phyloP scores from a whole-genome alignment of 2,329 filamentous ascomycete species.

The Penicillium fuscoglaucum region DNA sequence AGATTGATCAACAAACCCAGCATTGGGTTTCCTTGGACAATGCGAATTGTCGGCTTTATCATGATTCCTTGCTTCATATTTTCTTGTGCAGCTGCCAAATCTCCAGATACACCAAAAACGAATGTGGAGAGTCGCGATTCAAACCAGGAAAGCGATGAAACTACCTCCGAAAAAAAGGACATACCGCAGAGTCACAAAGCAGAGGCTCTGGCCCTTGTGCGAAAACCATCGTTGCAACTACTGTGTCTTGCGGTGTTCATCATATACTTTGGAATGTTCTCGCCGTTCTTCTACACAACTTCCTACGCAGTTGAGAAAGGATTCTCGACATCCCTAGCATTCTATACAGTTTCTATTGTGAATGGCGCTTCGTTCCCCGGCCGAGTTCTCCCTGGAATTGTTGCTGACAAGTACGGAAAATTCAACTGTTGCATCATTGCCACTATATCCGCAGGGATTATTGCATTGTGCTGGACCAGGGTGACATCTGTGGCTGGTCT shows the following conservation, averaged over 20 bases:
- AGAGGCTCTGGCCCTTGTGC: constrained; percentile 15
- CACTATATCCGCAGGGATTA: constrained; percentile 35
- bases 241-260: constrained; percentile 38
- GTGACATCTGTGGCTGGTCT: constrained; percentile 46
- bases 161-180: neutral
- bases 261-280: constrained; percentile 42
- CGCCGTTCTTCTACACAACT: constrained; percentile 42
- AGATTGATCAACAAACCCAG: constrained; percentile 28
- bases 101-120: neutral
- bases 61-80: constrained; percentile 42
- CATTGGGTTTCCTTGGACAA: constrained; percentile 40
- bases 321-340: constrained; percentile 33
- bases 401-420: constrained; percentile 38
- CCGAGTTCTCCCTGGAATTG: constrained; percentile 37
- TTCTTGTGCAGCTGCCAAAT: constrained; percentile 26
- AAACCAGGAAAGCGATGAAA: neutral
- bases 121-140: neutral
- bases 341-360: constrained; percentile 42
- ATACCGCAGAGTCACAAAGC: constrained; percentile 3
- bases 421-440: constrained; percentile 37
- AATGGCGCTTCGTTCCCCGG: constrained; percentile 43
- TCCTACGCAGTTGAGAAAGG: constrained; percentile 32
- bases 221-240: constrained; percentile 26
- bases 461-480: constrained; percentile 50
- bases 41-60: constrained; percentile 43